Conservation (phyloP, 495 filamentous ascomycete genomes). For the Trypethelium eluteriae region DNA sequence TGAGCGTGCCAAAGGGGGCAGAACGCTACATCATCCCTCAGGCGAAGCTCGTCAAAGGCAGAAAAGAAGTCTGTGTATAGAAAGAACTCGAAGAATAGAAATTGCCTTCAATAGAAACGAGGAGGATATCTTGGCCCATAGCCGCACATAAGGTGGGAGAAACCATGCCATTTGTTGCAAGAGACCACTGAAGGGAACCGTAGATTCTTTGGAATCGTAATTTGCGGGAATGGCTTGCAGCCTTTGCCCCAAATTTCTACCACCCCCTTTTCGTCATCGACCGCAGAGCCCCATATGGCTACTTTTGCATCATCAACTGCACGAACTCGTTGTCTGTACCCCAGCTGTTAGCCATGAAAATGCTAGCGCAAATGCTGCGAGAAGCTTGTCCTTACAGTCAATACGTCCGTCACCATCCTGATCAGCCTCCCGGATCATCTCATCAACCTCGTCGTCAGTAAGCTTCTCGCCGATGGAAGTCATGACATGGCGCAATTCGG, state of each 20-base stretch:
- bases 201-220: neutral
- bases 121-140: neutral
- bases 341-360: slow-evolving; percentile 33
- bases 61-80: neutral
- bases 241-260: neutral
- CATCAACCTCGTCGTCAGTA: slow-evolving; percentile 98
- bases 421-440: slow-evolving; percentile 99
- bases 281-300: neutral
- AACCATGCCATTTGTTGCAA: too few relatives aligned
- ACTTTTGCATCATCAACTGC: slow-evolving; percentile 99
- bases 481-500: slow-evolving; percentile 98
- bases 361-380: neutral
- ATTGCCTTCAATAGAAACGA: neutral
- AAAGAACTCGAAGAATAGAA: neutral
- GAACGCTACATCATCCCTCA: neutral
- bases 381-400: slow-evolving; percentile 59
- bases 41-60: neutral
- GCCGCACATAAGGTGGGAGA: neutral
- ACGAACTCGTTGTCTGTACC: slow-evolving; percentile 95
- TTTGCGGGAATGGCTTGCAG: neutral
- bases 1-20: too few relatives aligned
- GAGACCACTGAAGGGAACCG: too few relatives aligned
- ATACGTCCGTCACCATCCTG: slow-evolving; percentile 97
- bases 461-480: slow-evolving; percentile 99
- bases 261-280: neutral